phyloP scores from a whole-genome alignment of 306 rosid genomes.

The Trichosanthes truncata region DNA sequence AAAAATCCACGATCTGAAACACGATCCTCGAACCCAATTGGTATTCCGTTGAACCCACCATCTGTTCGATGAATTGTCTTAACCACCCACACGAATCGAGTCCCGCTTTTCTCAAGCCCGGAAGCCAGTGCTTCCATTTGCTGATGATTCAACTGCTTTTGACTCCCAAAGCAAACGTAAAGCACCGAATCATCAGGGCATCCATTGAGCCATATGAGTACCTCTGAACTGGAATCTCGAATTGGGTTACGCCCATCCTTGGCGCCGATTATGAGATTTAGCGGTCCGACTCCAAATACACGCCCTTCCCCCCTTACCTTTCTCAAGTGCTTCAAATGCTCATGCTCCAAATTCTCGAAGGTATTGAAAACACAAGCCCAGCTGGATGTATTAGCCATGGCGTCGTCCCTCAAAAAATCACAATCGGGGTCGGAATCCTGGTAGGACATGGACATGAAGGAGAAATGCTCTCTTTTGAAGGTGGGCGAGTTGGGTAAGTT shows the following conservation, averaged over 20 bases:
- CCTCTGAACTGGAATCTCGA: background rate
- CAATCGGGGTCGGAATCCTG: slow-evolving; percentile 33
- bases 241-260: background rate
- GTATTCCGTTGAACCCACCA: slow-evolving; percentile 25
- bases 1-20: slow-evolving; percentile 36
- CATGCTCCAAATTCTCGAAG: slow-evolving; percentile 29
- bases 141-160: slow-evolving; percentile 29
- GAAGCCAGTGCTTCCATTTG: slow-evolving; percentile 60
- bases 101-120: slow-evolving; percentile 42
- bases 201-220: slow-evolving; percentile 39
- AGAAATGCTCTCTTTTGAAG: slow-evolving; percentile 35
- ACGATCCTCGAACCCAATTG: slow-evolving; percentile 40
- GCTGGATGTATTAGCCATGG: slow-evolving; percentile 16
- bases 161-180: slow-evolving; percentile 71
- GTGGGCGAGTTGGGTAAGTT: too few species aligned
- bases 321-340: slow-evolving; percentile 19
- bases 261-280: slow-evolving; percentile 9
- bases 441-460: too few species aligned
- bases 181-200: slow-evolving; percentile 46
- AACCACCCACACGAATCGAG: slow-evolving; percentile 52
- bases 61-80: slow-evolving; percentile 14
- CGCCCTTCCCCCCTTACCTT: slow-evolving; percentile 1
- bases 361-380: slow-evolving; percentile 43
- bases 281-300: slow-evolving; percentile 41
- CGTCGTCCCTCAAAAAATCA: slow-evolving; percentile 22